Conservation (phyloP, 2,329 filamentous ascomycete species). For the Tolypocladium inflatum region DNA sequence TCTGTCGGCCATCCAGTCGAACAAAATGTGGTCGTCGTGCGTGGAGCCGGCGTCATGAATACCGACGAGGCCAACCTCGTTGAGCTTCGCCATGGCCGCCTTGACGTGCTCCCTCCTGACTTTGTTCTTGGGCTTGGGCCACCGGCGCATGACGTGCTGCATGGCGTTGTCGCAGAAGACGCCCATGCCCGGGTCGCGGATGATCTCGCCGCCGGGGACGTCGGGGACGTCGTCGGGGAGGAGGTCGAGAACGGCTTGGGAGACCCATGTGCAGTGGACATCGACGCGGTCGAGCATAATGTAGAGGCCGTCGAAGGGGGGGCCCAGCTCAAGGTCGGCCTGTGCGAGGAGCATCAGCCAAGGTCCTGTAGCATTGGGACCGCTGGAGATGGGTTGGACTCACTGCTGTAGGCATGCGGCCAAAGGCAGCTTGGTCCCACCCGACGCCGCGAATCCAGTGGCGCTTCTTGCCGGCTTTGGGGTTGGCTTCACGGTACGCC, state of each 20-base stretch:
- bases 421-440: constrained; percentile 60
- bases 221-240: constrained; percentile 43
- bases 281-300: constrained; percentile 64
- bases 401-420: constrained; percentile 56
- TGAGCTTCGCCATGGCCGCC: constrained; percentile 52
- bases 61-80: constrained; percentile 56
- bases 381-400: constrained; percentile 14
- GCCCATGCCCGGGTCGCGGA: constrained; percentile 51
- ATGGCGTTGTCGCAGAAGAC: constrained; percentile 70
- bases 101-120: constrained; percentile 43
- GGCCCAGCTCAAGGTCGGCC: constrained; percentile 45
- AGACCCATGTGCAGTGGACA: constrained; percentile 63
- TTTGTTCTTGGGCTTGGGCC: constrained; percentile 45
- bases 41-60: constrained; percentile 59
- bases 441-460: constrained; percentile 60
- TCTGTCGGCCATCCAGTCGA: constrained; percentile 35
- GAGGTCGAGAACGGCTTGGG: constrained; percentile 50
- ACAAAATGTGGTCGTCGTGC: constrained; percentile 44
- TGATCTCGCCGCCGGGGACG: constrained; percentile 54
- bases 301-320: constrained; percentile 43
- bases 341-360: constrained; percentile 10
- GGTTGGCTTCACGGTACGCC: constrained; percentile 38
- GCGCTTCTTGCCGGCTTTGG: constrained; percentile 39
- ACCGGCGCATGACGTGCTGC: constrained; percentile 46
- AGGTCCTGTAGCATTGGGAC: neutral